These are phyloP conservation scores for Sarocladium strictum DNA, from an alignment of 2,329 filamentous ascomycete species.

Conservation along the genomic window DNA sequence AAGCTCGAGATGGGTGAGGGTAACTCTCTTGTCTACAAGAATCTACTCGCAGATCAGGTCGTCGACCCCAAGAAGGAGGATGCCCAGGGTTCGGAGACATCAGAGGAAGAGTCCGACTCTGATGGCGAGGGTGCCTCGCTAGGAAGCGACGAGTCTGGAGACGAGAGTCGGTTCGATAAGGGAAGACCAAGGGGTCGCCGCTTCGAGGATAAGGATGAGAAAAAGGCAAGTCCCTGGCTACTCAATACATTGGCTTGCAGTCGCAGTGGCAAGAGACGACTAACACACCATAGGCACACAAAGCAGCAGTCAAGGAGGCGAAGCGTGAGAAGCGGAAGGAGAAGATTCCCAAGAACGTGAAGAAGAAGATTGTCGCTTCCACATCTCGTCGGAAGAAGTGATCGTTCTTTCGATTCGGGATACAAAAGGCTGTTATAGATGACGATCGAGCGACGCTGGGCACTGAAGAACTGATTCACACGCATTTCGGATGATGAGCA, in stretches of 20 bases:
- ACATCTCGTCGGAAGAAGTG: conserved; percentile 54
- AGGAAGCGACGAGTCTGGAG: conserved; percentile 35
- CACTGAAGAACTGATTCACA: conserved; percentile 16
- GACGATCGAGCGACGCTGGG: neutral
- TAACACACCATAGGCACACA: conserved; percentile 52
- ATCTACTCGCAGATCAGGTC: conserved; percentile 69
- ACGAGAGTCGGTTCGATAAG: conserved; percentile 55
- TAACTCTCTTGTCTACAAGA: conserved; percentile 75
- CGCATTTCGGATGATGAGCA: conserved; percentile 42
- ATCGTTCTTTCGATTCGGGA: neutral
- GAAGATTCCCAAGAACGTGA: conserved; percentile 94
- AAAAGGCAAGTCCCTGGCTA: conserved; percentile 64
- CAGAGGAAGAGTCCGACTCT: conserved; percentile 33
- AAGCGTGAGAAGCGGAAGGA: conserved; percentile 89
- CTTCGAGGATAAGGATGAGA: conserved; percentile 87
- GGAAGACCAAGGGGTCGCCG: conserved; percentile 71
- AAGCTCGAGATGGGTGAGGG: conserved; percentile 68
- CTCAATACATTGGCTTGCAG: neutral
- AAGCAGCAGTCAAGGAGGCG: conserved; percentile 87
- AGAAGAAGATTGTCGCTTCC: conserved; percentile 75
- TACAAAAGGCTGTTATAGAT: neutral
- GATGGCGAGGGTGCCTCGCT: conserved; percentile 43
- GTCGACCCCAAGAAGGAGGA: conserved; percentile 31
- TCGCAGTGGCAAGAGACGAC: neutral
- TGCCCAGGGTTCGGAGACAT: conserved; percentile 29